phyloP scores from a whole-genome alignment of 208 protist genomes.

The Porcisia hertigi region DNA sequence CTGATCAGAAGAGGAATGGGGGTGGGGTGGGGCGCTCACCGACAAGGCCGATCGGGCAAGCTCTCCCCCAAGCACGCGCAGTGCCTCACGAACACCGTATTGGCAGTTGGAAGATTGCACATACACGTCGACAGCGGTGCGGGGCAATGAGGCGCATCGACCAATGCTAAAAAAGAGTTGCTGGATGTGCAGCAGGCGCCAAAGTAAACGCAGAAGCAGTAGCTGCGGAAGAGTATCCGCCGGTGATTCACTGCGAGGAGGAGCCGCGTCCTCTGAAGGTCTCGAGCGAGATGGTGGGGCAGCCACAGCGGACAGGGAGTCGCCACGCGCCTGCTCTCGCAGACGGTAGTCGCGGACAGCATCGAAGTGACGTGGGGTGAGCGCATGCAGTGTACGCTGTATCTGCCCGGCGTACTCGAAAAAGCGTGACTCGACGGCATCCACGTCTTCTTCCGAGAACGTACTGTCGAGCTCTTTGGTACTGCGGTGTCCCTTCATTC shows the following conservation, averaged over 20 bases:
- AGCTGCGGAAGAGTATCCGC: conserved; percentile 1
- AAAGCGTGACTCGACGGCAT: conserved; percentile 30
- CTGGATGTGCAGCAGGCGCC: conserved; percentile 24
- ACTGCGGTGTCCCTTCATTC: not conserved
- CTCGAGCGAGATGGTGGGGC: not conserved
- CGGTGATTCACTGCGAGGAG: not conserved
- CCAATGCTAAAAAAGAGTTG: conserved; percentile 24
- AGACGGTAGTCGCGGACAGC: conserved; percentile 20
- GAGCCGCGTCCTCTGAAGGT: not conserved
- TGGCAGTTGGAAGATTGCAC: conserved; percentile 22
- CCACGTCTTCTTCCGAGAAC: not conserved
- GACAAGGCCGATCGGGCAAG: not conserved
- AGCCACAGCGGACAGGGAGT: not conserved
- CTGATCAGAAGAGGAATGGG: not conserved
- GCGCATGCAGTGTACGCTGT: conserved; percentile 30
- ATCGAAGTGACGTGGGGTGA: conserved; percentile 33
- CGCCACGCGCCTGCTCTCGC: not conserved
- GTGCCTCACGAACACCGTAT: conserved; percentile 22
- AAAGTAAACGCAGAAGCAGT: conserved; percentile 18
- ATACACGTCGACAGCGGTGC: conserved; percentile 15
- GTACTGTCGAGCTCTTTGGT: not conserved
- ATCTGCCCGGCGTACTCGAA: conserved; percentile 40
- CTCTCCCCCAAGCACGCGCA: conserved; percentile 25
- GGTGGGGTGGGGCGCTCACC: not conserved
- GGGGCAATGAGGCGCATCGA: conserved; percentile 19